Conservation (phyloP, 2,329 filamentous ascomycete species). For the Apiospora aurea region DNA sequence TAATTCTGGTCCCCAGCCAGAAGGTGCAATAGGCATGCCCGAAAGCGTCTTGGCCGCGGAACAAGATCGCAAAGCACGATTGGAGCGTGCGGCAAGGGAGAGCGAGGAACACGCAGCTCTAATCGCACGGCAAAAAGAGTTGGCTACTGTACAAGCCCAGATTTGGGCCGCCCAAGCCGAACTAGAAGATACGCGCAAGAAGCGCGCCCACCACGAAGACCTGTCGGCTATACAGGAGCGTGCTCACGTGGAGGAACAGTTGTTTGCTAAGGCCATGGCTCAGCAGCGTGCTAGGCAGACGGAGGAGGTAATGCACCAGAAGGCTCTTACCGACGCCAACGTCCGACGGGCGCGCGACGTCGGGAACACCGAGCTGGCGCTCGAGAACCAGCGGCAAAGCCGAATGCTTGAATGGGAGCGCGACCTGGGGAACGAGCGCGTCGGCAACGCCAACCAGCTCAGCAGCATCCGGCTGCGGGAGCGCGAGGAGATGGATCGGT, state of each 20-base stretch:
- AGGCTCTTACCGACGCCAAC: conserved; percentile 53
- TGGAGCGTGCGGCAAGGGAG: conserved; percentile 54
- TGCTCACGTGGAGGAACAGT: conserved; percentile 55
- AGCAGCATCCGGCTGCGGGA: conserved; percentile 58
- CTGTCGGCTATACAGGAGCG: conserved; percentile 51
- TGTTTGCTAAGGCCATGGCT: conserved; percentile 46
- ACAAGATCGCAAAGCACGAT: conserved; percentile 55
- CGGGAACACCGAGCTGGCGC: conserved; percentile 54
- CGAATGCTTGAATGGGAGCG: conserved; percentile 58
- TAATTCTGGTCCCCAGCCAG: conserved; percentile 59
- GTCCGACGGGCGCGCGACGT: conserved; percentile 52
- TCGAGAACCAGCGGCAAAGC: conserved; percentile 52
- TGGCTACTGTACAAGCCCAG: conserved; percentile 58
- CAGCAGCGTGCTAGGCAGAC: conserved; percentile 46
- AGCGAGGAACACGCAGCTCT: conserved; percentile 56
- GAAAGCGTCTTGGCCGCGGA: conserved; percentile 57
- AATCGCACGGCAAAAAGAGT: conserved; percentile 57
- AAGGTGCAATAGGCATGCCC: conserved; percentile 60
- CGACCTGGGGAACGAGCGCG: conserved; percentile 52
- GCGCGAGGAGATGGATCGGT: conserved; percentile 56
- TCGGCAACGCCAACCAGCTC: conserved; percentile 57
- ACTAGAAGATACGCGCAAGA: conserved; percentile 58
- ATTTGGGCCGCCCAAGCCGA: conserved; percentile 57
- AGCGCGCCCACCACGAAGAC: conserved; percentile 54
- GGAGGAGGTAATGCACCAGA: conserved; percentile 53